phyloP scores from a whole-genome alignment of 202 grass and related monocot species.

The Setaria italica region DNA sequence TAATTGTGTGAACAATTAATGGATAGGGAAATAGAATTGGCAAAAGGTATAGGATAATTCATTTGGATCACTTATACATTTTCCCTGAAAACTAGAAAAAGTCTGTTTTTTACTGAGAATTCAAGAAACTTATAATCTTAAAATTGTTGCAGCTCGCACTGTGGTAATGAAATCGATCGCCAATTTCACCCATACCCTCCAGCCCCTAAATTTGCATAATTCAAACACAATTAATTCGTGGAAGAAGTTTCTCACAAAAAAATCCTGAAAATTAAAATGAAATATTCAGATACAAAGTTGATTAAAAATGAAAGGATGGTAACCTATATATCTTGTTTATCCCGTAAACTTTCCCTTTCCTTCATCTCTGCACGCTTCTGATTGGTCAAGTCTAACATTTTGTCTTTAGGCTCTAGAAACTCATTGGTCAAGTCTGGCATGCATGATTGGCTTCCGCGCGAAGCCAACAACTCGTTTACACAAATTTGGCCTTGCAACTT shows the following conservation, averaged over 20 bases:
- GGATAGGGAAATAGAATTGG: background rate
- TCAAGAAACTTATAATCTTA: too few relatives aligned
- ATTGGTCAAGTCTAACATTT: background rate
- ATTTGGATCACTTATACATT: too few relatives aligned
- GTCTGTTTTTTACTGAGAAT: too few relatives aligned
- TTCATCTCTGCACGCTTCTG: background rate
- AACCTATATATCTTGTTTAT: background rate
- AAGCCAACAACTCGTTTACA: background rate
- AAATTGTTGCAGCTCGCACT: too few relatives aligned
- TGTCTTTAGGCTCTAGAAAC: background rate
- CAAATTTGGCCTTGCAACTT: background rate
- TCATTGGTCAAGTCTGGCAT: conserved; percentile 19
- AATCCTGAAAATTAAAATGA: background rate
- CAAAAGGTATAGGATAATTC: background rate
- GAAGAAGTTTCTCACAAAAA: background rate
- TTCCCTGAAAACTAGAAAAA: too few relatives aligned
- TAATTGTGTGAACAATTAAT: background rate
- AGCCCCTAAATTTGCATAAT: too few relatives aligned
- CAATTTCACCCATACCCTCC: too few relatives aligned
- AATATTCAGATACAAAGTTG: background rate
- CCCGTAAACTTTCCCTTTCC: background rate
- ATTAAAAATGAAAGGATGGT: background rate
- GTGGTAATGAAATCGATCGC: too few relatives aligned
- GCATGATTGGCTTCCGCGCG: conserved; percentile 5
- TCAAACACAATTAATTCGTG: too few relatives aligned